Evolutionary conservation across 148 eudicot genomes (phyloP), one percentile per base, ranked within the genome.

Genomic region (Persicaria tinctoria): DNA sequence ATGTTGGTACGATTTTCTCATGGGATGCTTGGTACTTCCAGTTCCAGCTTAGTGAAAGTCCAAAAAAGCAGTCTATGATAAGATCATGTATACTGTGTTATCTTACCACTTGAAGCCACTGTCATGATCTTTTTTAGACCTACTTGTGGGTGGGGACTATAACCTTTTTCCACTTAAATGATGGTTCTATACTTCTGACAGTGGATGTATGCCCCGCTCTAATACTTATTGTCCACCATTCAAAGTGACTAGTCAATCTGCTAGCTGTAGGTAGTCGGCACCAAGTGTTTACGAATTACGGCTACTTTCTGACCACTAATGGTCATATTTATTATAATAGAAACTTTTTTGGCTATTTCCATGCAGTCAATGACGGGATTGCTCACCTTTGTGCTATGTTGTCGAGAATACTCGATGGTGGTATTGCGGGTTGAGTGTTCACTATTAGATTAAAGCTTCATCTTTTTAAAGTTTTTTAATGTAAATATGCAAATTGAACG

Each of bases 21-120:
- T 60, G 41, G 66, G 66, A 60, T 23, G 66, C 66, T 23, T 60
- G 5, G 41, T 9, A 56, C 62, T 56, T 56, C 6, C 20, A 56
- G 20, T 56, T 56, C 6, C 20, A 56, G 20, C 23, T 5, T n/a
- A 56, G 17, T 7, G 38, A 20, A 18, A 18, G 64, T 59, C 9
- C 8, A 2, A 10, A 57, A 20, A 14, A 16, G 8, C 62, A 23
- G 6, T 56, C 6, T 56, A 56, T 56, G 62, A 56, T 56, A 13
- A 12, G 38, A 18, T 18, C 64, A 20, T 8, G 38, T 18, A 8
- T 14, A 59, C 10, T 18, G 38, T 63, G 68, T 32, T 45, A 64
- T 64, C 69, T 64, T 32, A 64, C 69, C 13, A 64, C 45, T 41
- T 38, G 70, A 66, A 14, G 46, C 70, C 70, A 66, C 44, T 66